Percentiles rank a stretch among this genome's conserved stretches.
Evolutionary conservation across 257 asterid species (phyloP).

Genomic region (Ajuga chamaepitys): DNA sequence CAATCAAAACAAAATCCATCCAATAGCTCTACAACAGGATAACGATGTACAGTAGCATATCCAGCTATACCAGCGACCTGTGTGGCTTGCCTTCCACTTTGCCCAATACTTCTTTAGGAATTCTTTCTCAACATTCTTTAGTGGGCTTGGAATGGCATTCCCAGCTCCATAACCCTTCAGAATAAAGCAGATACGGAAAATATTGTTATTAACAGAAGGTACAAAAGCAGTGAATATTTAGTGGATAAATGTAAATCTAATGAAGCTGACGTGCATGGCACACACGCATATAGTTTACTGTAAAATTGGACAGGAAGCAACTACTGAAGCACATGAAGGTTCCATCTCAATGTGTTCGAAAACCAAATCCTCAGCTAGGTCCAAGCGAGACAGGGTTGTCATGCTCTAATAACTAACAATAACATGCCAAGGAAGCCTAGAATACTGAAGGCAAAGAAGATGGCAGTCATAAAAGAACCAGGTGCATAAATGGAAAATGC

Average conservation of each 20-base stretch:
- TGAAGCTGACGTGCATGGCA: neutral
- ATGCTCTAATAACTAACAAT: neutral
- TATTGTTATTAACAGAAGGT: constrained; percentile 6
- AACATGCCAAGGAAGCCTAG: too few species aligned
- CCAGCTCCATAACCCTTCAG: constrained; percentile 97
- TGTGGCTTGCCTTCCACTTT: constrained; percentile 80
- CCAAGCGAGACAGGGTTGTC: neutral
- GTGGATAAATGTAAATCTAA: neutral
- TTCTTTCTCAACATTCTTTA: constrained; percentile 84
- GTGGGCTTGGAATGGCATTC: constrained; percentile 76
- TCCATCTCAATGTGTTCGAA: neutral
- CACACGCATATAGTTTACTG: neutral
- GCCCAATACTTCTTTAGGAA: constrained; percentile 94
- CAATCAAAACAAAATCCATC: neutral
- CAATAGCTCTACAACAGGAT: neutral
- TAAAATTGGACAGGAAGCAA: neutral
- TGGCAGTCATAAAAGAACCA: neutral
- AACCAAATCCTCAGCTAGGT: neutral
- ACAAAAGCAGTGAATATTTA: neutral
- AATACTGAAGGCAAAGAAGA: neutral
- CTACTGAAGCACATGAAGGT: neutral
- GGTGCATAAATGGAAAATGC: too few species aligned
- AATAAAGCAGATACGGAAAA: constrained; percentile 13
- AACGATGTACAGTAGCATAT: neutral
- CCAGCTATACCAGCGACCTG: constrained; percentile 75